Conservation (phyloP, 2,329 filamentous ascomycete species). For the Calycina herbarum region DNA sequence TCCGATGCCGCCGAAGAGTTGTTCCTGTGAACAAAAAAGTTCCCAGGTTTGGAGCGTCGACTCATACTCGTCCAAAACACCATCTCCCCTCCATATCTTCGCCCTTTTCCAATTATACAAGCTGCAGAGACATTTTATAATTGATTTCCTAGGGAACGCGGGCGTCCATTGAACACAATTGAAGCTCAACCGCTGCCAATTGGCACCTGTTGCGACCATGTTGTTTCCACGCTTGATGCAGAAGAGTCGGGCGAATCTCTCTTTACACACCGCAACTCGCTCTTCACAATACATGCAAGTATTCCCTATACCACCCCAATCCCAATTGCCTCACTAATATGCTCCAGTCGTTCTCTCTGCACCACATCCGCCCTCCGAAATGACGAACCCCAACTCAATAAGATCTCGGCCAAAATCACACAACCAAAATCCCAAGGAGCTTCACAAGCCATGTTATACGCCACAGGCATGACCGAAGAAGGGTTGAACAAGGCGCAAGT, state of each 20-base stretch:
- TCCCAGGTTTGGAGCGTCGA: not conserved
- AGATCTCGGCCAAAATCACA: conserved; percentile 79
- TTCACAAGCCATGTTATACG: conserved; percentile 98
- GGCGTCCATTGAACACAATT: not conserved
- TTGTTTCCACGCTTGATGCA: conserved; percentile 34
- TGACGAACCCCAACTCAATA: conserved; percentile 64
- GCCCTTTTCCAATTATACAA: not conserved
- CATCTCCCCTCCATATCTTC: not conserved
- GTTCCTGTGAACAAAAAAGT: conserved; percentile 9
- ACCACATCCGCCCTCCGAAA: conserved; percentile 33
- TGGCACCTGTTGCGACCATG: conserved; percentile 19
- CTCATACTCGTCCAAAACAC: conserved; percentile 1
- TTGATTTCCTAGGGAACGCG: not conserved
- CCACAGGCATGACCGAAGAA: conserved; percentile 79
- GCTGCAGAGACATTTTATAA: not conserved
- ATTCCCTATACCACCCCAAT: not conserved
- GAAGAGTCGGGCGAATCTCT: conserved; percentile 29
- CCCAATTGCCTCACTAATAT: conserved; percentile 21
- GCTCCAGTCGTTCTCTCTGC: conserved; percentile 35
- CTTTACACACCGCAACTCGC: conserved; percentile 31
- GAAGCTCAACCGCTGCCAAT: conserved; percentile 1
- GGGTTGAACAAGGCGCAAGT: conserved; percentile 97
- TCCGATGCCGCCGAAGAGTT: conserved; percentile 10
- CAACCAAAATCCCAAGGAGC: conserved; percentile 98
- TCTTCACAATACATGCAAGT: conserved; percentile 36